A percentile compares a stretch with the other conserved stretches of the same genome.
Evolutionary conservation across 2,329 filamentous ascomycete genomes (phyloP).

Genomic region (Leptodontidium sp.): DNA sequence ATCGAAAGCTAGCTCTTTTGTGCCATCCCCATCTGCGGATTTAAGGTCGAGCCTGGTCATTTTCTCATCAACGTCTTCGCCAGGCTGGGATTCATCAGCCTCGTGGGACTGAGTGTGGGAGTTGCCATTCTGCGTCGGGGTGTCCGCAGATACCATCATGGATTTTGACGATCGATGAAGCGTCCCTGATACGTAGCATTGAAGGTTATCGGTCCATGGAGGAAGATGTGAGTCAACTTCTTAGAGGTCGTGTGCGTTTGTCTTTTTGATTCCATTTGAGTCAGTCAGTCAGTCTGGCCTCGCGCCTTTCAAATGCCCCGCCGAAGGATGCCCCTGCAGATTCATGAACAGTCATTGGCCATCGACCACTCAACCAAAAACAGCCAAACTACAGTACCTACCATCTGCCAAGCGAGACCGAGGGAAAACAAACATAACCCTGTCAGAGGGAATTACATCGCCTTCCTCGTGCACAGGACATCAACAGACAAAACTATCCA

Average conservation of each 20-base stretch:
- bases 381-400: too few relatives aligned
- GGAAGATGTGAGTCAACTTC: not conserved
- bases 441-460: too few relatives aligned
- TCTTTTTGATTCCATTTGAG: constrained; percentile 4
- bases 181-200: not conserved
- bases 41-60: constrained; percentile 18
- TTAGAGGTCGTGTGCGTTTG: not conserved
- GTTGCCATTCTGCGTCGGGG: not conserved
- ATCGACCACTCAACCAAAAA: too few relatives aligned
- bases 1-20: constrained; percentile 34
- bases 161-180: not conserved
- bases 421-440: too few relatives aligned
- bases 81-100: constrained; percentile 24
- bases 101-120: constrained; percentile 5
- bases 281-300: constrained; percentile 12
- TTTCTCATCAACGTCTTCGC: constrained; percentile 17
- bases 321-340: not conserved
- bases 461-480: too few relatives aligned
- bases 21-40: constrained; percentile 25
- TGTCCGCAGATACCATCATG: constrained; percentile 2
- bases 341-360: too few relatives aligned
- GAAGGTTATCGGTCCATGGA: not conserved
- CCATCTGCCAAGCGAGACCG: too few relatives aligned
- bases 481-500: too few relatives aligned
- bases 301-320: constrained; percentile 1